Percentiles rank a stretch among this genome's conserved stretches.
phyloP scores from a whole-genome alignment of 2,329 filamentous ascomycete genomes.

The Aspergillus novoparasiticus region DNA sequence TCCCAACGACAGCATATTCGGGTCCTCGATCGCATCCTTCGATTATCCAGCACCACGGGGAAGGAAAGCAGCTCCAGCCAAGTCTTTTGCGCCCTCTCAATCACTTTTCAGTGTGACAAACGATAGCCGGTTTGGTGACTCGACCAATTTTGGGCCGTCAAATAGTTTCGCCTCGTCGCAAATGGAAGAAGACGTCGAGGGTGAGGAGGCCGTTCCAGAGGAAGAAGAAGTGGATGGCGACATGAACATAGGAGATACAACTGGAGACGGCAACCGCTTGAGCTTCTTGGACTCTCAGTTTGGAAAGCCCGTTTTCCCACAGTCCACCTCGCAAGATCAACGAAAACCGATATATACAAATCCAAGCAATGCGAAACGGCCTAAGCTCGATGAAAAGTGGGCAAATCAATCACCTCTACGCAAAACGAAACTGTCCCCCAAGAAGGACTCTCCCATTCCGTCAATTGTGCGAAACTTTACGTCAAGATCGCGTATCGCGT shows the following conservation, averaged over 20 bases:
- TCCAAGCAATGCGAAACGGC: conserved; percentile 44
- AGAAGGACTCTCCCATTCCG: conserved; percentile 65
- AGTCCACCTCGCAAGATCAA: conserved; percentile 20
- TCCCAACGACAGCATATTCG: conserved; percentile 40
- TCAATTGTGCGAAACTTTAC: conserved; percentile 72
- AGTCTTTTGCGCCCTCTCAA: conserved; percentile 29
- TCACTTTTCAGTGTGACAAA: conserved; percentile 32
- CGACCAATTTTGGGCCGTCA: conserved; percentile 27
- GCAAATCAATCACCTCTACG: conserved; percentile 34
- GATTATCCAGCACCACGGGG: conserved; percentile 33
- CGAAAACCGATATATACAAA: conserved; percentile 47
- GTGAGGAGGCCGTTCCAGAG: conserved; percentile 41
- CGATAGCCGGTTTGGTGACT: conserved; percentile 29
- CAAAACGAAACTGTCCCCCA: conserved; percentile 39
- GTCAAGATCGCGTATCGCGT: conserved; percentile 58
- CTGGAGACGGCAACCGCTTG: conserved; percentile 22
- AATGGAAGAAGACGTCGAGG: conserved; percentile 28
- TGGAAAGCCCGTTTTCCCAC: conserved; percentile 26
- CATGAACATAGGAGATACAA: conserved; percentile 29
- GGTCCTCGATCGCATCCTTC: conserved; percentile 39
- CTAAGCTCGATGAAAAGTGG: conserved; percentile 46
- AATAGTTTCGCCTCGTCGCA: conserved; percentile 30
- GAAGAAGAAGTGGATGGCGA: conserved; percentile 43
- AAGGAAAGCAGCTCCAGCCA: conserved; percentile 27
- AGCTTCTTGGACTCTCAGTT: conserved; percentile 38